phyloP scores from a whole-genome alignment of 768 basidiomycete species.

The Trametes cinnabarina region DNA sequence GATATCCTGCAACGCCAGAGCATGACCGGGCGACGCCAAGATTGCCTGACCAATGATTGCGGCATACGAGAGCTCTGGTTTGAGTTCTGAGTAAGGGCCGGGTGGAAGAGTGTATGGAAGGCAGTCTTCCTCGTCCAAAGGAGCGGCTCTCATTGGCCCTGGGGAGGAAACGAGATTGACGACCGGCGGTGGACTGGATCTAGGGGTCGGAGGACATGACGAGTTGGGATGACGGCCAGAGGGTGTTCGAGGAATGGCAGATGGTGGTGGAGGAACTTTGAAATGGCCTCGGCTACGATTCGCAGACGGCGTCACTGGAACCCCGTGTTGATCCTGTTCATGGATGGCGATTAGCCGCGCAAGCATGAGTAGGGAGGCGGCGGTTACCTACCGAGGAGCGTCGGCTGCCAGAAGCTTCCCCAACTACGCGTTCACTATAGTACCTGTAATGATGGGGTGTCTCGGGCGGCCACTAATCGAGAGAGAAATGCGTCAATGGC shows the following conservation, averaged over 20 bases:
- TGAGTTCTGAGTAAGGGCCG: conserved; percentile 75
- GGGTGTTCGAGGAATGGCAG: conserved; percentile 18
- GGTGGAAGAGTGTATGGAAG: conserved; percentile 78
- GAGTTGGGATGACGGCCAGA: conserved; percentile 34
- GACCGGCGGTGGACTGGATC: conserved; percentile 58
- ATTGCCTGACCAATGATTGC: conserved; percentile 96
- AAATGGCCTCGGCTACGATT: conserved; percentile 15
- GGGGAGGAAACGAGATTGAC: conserved; percentile 84
- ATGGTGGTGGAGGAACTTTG: conserved; percentile 17
- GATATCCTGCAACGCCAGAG: conserved; percentile 91
- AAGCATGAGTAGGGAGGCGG: background rate
- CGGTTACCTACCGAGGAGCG: conserved; percentile 12
- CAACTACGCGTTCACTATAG: conserved; percentile 29
- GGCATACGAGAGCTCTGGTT: conserved; percentile 90
- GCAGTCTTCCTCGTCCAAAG: conserved; percentile 56
- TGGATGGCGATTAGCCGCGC: background rate
- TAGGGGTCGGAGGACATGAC: conserved; percentile 55
- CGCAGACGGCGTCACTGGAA: conserved; percentile 10
- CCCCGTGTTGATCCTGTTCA: conserved; percentile 9
- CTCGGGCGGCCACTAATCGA: conserved; percentile 17
- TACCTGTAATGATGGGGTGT: conserved; percentile 31
- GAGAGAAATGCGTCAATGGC: background rate
- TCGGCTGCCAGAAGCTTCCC: conserved; percentile 25
- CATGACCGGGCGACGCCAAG: conserved; percentile 76
- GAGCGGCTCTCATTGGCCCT: conserved; percentile 67